These are phyloP conservation scores for Pyricularia grisea DNA, from an alignment of 2,329 filamentous ascomycete genomes.

Conservation along the genomic window DNA sequence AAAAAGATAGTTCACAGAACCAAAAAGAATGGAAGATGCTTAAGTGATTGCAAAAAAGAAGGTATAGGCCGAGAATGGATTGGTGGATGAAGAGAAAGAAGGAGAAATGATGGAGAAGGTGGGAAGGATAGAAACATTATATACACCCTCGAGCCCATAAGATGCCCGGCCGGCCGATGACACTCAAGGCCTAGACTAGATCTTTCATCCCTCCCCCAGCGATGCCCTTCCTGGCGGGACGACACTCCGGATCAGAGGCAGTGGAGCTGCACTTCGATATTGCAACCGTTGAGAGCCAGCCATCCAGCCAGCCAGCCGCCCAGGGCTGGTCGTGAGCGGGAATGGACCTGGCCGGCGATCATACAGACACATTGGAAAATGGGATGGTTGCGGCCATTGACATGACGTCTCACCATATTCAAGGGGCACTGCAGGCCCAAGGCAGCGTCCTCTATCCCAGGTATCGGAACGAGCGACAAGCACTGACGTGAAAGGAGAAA, in stretches of 20 bases:
- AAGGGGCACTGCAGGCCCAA: not conserved
- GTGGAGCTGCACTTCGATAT: not conserved
- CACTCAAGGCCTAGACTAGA: not conserved
- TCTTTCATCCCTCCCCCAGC: not conserved
- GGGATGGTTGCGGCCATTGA: slow-evolving; percentile 1
- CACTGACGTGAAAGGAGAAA: not conserved
- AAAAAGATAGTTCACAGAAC: slow-evolving; percentile 22
- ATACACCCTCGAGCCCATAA: not conserved
- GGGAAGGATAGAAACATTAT: not conserved
- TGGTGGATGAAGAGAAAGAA: slow-evolving; percentile 8
- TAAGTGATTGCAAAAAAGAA: slow-evolving; percentile 6
- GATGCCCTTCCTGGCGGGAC: not conserved
- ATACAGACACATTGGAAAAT: slow-evolving; percentile 2
- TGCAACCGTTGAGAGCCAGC: not conserved
- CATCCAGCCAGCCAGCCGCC: not conserved
- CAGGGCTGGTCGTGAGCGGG: not conserved
- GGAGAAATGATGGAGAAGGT: not conserved
- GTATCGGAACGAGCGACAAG: not conserved
- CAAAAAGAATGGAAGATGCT: slow-evolving; percentile 13
- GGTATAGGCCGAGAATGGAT: slow-evolving; percentile 1
- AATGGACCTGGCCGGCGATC: slow-evolving; percentile 2
- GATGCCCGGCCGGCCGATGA: not conserved
- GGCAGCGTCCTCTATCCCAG: not conserved
- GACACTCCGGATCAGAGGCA: not conserved
- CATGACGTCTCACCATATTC: slow-evolving; percentile 2